These are phyloP conservation scores for Fusarium sororula DNA, from an alignment of 2,329 filamentous ascomycete genomes.

Conservation along the genomic window DNA sequence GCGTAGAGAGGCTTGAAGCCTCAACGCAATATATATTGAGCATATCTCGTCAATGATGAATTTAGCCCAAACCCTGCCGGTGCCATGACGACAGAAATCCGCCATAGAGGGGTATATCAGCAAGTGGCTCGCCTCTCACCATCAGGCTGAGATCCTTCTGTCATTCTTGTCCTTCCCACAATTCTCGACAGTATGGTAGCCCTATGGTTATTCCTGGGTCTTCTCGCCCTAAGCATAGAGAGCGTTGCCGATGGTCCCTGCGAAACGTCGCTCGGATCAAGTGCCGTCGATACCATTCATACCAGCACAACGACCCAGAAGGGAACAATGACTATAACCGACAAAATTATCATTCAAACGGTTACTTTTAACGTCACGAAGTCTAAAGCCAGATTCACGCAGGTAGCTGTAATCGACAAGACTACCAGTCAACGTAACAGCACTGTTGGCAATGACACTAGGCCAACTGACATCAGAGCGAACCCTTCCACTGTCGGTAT, in stretches of 20 bases:
- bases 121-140: not conserved
- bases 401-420: fast-evolving
- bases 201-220: fast-evolving
- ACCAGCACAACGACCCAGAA: not conserved
- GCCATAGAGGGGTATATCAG: not conserved
- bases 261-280: not conserved
- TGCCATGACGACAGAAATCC: not conserved
- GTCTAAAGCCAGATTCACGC: fast-evolving
- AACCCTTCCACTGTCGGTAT: too few species aligned
- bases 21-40: not conserved
- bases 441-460: fast-evolving
- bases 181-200: not conserved
- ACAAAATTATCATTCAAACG: not conserved
- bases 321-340: not conserved
- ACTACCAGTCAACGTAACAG: fast-evolving
- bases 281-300: too few species aligned
- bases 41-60: not conserved
- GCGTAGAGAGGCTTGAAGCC: not conserved
- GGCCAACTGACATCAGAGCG: not conserved
- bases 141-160: fast-evolving
- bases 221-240: not conserved
- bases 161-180: fast-evolving
- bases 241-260: not conserved
- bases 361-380: not conserved
- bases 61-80: not conserved